Evolutionary conservation across 2,329 filamentous ascomycete species (phyloP).

Genomic region (Ceratocystis harringtonii): DNA sequence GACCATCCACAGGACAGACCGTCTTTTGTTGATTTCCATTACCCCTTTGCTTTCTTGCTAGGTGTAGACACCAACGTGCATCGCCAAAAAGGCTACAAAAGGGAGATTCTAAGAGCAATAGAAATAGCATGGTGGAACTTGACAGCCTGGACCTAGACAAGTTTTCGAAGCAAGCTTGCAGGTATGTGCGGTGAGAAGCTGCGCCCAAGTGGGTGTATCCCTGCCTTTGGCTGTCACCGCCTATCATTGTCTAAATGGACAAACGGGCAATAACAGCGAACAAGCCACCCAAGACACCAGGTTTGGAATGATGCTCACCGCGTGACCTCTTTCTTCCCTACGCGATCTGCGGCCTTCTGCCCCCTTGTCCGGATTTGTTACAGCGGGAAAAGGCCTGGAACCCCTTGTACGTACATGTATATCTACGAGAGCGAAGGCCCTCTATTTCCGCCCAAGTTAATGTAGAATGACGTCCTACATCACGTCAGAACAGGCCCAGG

Average conservation of each 20-base stretch:
- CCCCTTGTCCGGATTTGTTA: neutral
- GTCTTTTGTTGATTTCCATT: neutral
- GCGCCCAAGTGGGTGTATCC: too few relatives aligned
- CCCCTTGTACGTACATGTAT: neutral
- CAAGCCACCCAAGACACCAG: neutral
- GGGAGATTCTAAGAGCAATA: neutral
- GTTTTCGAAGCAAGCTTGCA: neutral
- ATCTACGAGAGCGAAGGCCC: neutral
- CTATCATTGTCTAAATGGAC: conserved; percentile 1
- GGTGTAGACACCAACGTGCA: neutral
- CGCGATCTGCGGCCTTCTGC: neutral
- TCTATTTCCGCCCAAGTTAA: neutral
- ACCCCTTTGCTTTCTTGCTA: neutral
- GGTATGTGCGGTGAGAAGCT: too few relatives aligned
- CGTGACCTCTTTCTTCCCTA: neutral
- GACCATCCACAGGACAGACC: neutral
- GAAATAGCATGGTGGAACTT: neutral
- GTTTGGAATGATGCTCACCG: neutral
- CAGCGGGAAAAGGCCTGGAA: neutral
- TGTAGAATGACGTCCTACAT: neutral
- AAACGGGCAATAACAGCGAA: neutral
- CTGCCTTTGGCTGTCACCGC: neutral
- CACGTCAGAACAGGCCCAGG: neutral
- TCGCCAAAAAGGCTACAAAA: neutral
- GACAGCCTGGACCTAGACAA: neutral